Base-by-base conservation (phyloP, 768 basidiomycete species). In the Lenzites betulinus region DNA sequence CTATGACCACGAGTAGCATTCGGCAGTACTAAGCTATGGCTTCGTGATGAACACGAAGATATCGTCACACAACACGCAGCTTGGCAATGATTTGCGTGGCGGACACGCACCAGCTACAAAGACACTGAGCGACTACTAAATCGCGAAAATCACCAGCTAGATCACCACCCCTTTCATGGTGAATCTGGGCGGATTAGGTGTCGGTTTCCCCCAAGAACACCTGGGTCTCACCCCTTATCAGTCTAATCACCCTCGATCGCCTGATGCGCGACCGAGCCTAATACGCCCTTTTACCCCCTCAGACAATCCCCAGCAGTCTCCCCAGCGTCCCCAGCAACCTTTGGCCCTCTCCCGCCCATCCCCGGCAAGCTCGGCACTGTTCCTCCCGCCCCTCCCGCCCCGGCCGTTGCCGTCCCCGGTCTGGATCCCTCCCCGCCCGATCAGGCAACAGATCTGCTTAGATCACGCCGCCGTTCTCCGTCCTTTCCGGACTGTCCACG, bases 61-160 rank as follows among this genome's bases (percentile, higher is more conserved):
- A 49, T 26, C 41, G 4, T 22, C 16, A 5, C 26, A 35, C 48
- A 38, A 23, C 48, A 39, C 42, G 39, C 39, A 13, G 28, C 16
- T 39, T 28, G 16, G 44, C 54, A 48, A 12, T 47, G 35, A 35
- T 50, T 22, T 16, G 56, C 56, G 56, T 58, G 56, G 56, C 56
- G 20, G 33, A 49, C 55, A 57, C 55, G 47, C 55, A 57, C 55
- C 23, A 26, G 2, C 18, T 12, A 6, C 46, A 26, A 23, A 20
- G 9, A 35, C 38, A n/a, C n/a, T n/a, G n/a, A n/a, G n/a, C n/a
- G n/a, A n/a, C n/a, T n/a, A n/a, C n/a, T n/a, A n/a, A n/a, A n/a
- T n/a, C n/a, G n/a, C n/a, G n/a, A n/a, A n/a, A n/a, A n/a, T n/a
- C n/a, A n/a, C n/a, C n/a, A n/a, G n/a, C n/a, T n/a, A n/a, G n/a